Conservation (phyloP, 1,139 yeast species). For the Hansenula sp. region DNA sequence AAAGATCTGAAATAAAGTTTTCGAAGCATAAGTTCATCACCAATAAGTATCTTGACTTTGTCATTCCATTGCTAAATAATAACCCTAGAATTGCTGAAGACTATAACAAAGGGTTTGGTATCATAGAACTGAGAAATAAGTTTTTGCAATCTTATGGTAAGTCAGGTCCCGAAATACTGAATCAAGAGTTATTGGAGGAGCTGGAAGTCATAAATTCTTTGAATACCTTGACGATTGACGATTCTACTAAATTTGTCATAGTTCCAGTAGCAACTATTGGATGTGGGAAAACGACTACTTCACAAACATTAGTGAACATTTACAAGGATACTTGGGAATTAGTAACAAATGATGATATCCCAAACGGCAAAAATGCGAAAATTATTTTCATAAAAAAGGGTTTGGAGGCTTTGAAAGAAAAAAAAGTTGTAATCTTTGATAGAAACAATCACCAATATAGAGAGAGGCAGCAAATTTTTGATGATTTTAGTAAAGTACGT, state of each 20-base stretch:
- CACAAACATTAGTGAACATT: conserved; percentile 51
- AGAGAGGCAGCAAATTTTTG: conserved; percentile 67
- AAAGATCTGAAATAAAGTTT: conserved; percentile 38
- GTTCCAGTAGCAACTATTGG: conserved; percentile 90
- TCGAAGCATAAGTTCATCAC: conserved; percentile 57
- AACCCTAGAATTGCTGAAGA: conserved; percentile 41
- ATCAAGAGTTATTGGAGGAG: conserved; percentile 29
- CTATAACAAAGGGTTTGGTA: conserved; percentile 61
- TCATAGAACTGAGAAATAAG: conserved; percentile 62
- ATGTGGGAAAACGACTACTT: conserved; percentile 90
- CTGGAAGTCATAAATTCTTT: conserved; percentile 28
- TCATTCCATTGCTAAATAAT: conserved; percentile 45
- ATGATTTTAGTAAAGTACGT: conserved; percentile 40
- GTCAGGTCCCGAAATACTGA: conserved; percentile 40
- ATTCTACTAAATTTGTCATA: conserved; percentile 49
- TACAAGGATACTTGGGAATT: conserved; percentile 63
- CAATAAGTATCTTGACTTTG: conserved; percentile 64
- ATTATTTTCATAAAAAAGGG: conserved; percentile 49
- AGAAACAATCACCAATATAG: conserved; percentile 73
- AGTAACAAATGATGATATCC: conserved; percentile 81
- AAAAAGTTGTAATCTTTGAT: conserved; percentile 65
- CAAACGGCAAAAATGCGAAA: conserved; percentile 37
- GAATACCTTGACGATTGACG: conserved; percentile 27
- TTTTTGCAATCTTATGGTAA: conserved; percentile 48
- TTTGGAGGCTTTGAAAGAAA: conserved; percentile 33